Evolutionary conservation across 225 moss, liverwort and hornwort genomes (phyloP).

Genomic region (Polytrichum commune): DNA sequence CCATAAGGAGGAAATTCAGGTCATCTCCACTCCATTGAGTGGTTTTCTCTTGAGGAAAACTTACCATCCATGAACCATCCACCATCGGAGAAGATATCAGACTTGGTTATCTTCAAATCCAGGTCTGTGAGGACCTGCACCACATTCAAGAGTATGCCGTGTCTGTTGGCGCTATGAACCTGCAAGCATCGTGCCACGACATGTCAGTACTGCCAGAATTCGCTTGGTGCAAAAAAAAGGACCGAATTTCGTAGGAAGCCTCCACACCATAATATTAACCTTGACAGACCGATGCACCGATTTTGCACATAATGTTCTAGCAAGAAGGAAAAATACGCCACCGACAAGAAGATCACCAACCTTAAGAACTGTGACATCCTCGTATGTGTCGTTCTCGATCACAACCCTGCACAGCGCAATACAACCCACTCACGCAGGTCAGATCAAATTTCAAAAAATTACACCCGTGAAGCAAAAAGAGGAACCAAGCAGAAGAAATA

Average conservation of each 20-base stretch:
- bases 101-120: conserved; percentile 41
- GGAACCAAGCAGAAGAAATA: no score
- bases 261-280: no score
- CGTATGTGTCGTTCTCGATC: conserved; percentile 35
- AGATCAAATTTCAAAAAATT: not conserved
- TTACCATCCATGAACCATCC: conserved; percentile 57
- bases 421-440: not conserved
- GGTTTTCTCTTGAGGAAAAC: not conserved
- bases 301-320: not conserved
- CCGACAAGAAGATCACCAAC: not conserved
- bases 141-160: conserved; percentile 46
- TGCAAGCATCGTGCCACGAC: not conserved
- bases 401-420: conserved; percentile 27
- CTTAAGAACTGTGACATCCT: conserved; percentile 42
- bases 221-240: no score
- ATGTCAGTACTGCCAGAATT: no score
- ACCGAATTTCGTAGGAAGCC: no score
- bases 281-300: no score
- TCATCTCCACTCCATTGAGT: no score
- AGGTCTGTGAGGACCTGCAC: conserved; percentile 55
- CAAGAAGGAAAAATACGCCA: not conserved
- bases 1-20: no score
- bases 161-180: conserved; percentile 35
- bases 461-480: no score
- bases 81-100: conserved; percentile 49